phyloP scores from a whole-genome alignment of 2,329 filamentous ascomycete species.

The Apiospora arundinis region DNA sequence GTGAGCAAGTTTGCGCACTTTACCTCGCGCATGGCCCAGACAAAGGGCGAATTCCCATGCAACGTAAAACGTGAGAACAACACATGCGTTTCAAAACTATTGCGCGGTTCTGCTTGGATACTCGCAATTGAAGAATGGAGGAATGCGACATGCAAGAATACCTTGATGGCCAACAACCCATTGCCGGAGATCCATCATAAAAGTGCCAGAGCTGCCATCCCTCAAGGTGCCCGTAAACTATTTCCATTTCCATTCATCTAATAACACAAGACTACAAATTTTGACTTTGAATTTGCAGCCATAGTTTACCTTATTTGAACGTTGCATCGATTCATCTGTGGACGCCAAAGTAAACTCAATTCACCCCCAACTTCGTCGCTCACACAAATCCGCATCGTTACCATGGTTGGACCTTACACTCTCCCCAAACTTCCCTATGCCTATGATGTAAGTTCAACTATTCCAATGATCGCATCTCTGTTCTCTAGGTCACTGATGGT shows the following conservation, averaged over 20 bases:
- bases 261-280: neutral
- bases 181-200: neutral
- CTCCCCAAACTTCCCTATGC: constrained; percentile 66
- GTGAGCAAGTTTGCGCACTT: constrained; percentile 42
- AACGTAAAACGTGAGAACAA: neutral
- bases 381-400: neutral
- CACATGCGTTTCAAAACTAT: neutral
- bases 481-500: neutral
- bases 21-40: constrained; percentile 26
- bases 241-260: neutral
- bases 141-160: neutral
- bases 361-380: neutral
- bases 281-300: neutral
- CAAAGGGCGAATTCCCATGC: constrained; percentile 3
- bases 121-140: neutral
- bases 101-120: neutral
- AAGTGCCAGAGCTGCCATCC: neutral
- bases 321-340: neutral
- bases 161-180: constrained; percentile 18
- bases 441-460: constrained; percentile 64
- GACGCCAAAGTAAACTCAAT: neutral
- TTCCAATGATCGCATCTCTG: neutral
- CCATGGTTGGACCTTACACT: constrained; percentile 30
- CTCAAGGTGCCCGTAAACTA: constrained; percentile 4
- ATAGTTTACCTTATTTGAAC: neutral